Base-by-base conservation (phyloP, 139 green algal species). In the Edaphochlamys debaryana region DNA sequence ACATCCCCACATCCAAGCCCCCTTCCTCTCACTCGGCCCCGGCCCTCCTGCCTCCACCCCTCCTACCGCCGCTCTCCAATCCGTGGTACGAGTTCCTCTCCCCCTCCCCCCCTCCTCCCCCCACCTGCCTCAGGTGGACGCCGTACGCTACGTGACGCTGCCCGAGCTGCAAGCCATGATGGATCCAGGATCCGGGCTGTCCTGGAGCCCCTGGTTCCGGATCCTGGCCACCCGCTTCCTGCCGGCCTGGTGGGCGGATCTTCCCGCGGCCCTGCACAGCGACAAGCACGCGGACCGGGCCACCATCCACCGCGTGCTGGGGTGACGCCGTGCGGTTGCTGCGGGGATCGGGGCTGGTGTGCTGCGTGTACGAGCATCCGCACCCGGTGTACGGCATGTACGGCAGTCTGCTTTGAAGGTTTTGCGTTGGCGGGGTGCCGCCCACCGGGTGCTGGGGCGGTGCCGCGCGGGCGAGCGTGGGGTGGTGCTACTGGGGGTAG, bases 131-230 rank as follows among this genome's bases (percentile, higher is more conserved):
- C 38, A 73, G 40, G 66, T 84, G 62, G 87, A 91, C 54, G 83
- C 37, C 0, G 42, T 86, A 25, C 69, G 56, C 54, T 96, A 94
- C 52, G 94, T 98, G 27, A 91, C 76, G 7, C 82, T 87, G 32
- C 11, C 30, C 34, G 92, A 96, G 79, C 86, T 98, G 74, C 63
- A 79, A 20, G 67, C 81, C 4, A 97, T 98, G 95, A 98, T 98
- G 95, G 37, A 80, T 25, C 89, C 92, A 9, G 36, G 27, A 50
- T 90, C 41, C 30, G 93, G 93, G 25, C 82, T 97, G 69, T 42
- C 79, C 5, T 98, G 95, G 93, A 98, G 93, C 27, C 97, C 97
- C 17, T 99, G 97, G 97, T 99, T 99, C 88, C 86, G 94, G 5
- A 96, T 99, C 68, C 96, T 99, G 36, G 94, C 92, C 0, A 87